Conservation (phyloP, 306 rosid genomes). For the Vigna hirtella region DNA sequence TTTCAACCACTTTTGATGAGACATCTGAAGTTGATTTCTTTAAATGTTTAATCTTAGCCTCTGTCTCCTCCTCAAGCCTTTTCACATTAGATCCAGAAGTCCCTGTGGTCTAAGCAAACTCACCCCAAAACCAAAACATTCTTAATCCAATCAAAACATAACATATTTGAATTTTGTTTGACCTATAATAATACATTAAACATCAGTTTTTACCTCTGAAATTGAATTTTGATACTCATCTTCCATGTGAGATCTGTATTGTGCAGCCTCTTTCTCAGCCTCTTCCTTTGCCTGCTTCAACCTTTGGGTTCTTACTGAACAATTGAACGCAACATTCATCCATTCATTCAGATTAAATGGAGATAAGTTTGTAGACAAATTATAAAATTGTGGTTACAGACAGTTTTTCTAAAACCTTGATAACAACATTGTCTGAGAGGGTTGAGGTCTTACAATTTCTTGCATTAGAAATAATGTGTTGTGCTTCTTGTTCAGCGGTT, state of each 20-base stretch:
- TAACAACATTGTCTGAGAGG: not conserved
- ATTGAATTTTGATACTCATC: slow-evolving; percentile 66
- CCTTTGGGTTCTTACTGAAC: slow-evolving; percentile 64
- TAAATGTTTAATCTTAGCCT: slow-evolving; percentile 55
- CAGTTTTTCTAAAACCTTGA: not conserved
- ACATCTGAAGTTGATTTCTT: slow-evolving; percentile 59
- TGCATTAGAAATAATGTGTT: slow-evolving; percentile 69
- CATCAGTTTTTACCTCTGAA: slow-evolving; percentile 57
- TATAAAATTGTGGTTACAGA: too few species aligned
- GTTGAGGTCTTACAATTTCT: slow-evolving; percentile 62
- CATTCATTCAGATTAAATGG: not conserved
- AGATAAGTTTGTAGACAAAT: not conserved
- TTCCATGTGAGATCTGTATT: slow-evolving; percentile 67
- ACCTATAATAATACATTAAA: not conserved
- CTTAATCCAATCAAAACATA: slow-evolving; percentile 22
- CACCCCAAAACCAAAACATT: not conserved
- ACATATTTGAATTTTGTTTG: slow-evolving; percentile 8
- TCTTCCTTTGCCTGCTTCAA: slow-evolving; percentile 82
- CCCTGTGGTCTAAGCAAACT: slow-evolving; percentile 58
- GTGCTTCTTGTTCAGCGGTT: slow-evolving; percentile 90
- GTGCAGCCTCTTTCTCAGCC: slow-evolving; percentile 70
- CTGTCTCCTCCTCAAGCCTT: slow-evolving; percentile 78
- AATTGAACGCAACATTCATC: slow-evolving; percentile 30
- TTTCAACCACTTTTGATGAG: slow-evolving; percentile 59
- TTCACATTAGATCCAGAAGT: slow-evolving; percentile 68